A percentile compares a stretch with the other conserved stretches of the same genome.
These are phyloP conservation scores for Grosmannia serpens DNA, from an alignment of 2,329 filamentous ascomycete species.

Conservation along the genomic window DNA sequence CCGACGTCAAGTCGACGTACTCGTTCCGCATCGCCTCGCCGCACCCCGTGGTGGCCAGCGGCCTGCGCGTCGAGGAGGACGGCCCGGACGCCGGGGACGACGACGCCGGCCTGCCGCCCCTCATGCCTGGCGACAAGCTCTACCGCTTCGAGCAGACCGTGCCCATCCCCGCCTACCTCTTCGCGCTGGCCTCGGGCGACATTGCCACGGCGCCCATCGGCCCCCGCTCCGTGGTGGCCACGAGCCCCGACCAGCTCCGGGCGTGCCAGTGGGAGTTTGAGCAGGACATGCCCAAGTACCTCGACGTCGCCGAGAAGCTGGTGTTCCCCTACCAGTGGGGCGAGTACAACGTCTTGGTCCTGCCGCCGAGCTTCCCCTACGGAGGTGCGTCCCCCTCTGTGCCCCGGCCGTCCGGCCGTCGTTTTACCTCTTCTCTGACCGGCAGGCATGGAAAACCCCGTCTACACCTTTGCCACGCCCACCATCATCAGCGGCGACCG, in stretches of 20 bases:
- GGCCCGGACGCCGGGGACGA: conserved; percentile 21
- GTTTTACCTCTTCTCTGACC: neutral
- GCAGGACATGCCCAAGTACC: conserved; percentile 79
- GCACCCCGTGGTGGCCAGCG: conserved; percentile 84
- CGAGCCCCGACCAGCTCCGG: conserved; percentile 75
- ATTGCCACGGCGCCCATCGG: conserved; percentile 79
- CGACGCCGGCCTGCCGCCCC: conserved; percentile 20
- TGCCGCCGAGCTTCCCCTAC: conserved; percentile 85
- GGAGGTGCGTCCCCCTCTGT: conserved; percentile 45
- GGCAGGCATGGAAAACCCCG: conserved; percentile 74
- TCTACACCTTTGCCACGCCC: conserved; percentile 91
- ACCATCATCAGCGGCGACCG: conserved; percentile 85
- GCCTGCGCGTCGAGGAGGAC: conserved; percentile 43
- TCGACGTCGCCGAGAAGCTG: conserved; percentile 69
- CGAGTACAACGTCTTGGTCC: conserved; percentile 83
- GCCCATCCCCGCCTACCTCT: conserved; percentile 88
- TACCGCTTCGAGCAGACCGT: conserved; percentile 86
- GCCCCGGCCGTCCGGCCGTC: neutral
- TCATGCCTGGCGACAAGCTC: conserved; percentile 46
- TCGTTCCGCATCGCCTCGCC: conserved; percentile 79
- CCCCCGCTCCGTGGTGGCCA: conserved; percentile 71
- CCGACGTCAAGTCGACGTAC: conserved; percentile 93
- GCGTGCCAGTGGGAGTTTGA: conserved; percentile 88
- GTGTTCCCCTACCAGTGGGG: conserved; percentile 90
- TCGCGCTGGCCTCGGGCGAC: conserved; percentile 82